phyloP scores from a whole-genome alignment of 2,329 filamentous ascomycete species.

The Colletotrichum euphorbiae region DNA sequence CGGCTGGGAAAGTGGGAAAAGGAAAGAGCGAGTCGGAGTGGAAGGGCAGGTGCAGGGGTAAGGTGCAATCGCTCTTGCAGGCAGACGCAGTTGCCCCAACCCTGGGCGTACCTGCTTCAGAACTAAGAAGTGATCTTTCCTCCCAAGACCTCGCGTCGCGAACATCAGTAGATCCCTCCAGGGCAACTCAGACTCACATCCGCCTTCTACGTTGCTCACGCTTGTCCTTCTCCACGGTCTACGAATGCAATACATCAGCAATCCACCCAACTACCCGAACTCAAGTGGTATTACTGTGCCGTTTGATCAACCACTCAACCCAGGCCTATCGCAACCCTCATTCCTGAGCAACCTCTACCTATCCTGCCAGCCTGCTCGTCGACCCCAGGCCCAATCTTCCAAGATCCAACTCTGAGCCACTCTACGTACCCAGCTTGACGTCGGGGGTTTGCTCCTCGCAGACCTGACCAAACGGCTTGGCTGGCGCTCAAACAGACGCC shows the following conservation, averaged over 20 bases:
- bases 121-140: neutral
- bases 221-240: slow-evolving; percentile 8
- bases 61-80: neutral
- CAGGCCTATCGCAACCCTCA: neutral
- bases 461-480: slow-evolving; percentile 8
- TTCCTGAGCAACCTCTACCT: neutral
- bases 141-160: slow-evolving; percentile 3
- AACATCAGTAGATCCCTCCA: slow-evolving; percentile 10
- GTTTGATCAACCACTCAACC: slow-evolving; percentile 19
- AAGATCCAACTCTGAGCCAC: neutral
- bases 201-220: neutral
- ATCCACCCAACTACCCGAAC: slow-evolving; percentile 1
- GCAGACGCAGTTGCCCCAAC: neutral
- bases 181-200: too few relatives aligned
- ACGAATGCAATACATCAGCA: slow-evolving; percentile 19
- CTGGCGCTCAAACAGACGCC: slow-evolving; percentile 26
- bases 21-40: neutral
- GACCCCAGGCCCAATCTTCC: neutral
- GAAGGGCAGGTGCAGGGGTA: neutral
- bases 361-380: neutral
- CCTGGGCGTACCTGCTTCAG: too few relatives aligned
- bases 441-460: neutral
- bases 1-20: neutral
- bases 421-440: neutral
- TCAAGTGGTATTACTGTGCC: slow-evolving; percentile 4